Base-by-base conservation (phyloP, 2,329 filamentous ascomycete species). In the Fusarium tuaranense region DNA sequence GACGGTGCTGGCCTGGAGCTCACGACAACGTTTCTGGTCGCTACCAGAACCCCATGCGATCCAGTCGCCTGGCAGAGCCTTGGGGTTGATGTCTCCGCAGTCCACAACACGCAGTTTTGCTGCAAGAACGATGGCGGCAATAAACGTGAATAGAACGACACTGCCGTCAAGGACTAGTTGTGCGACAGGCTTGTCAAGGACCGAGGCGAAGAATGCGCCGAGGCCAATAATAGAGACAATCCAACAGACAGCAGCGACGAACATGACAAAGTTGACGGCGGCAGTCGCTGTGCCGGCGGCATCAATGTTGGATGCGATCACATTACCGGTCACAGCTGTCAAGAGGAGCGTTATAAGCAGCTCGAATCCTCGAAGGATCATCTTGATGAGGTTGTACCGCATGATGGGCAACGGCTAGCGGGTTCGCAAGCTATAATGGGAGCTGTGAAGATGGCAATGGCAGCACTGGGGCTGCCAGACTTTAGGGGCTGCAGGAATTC, bases 1-100 rank as follows among this genome's bases (percentile, higher is more conserved):
- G 41, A 90, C 92, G 38, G 89, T 90, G 72, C 89, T 89, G 41
- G 93, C 93, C 85, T 95, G 93, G 18, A 94, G 89, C 84, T 94
- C 91, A 72, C 90, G 91, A 84, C 94, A 95, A 74, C 92, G 89
- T 85, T 92, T 91, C 80, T 86, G 82, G 69, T 88, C 85, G 82
- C 92, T 81, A 71, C 74, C 70, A 55, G 91, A 91, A 67, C 92
- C 92, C 80, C 88, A 92, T 30, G 87, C 92, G 80, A 94, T 90
- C 84, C 87, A 88, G 82, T 88, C 88, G 77, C 76, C 48, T 34
- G 81, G 78, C 48, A 83, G 73, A 67, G 80, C 77, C 10, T 74
- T 60, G 10, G 78, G 71, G 48, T 81, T 58, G 63, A 86, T 80
- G 78, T 91, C 89, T 76, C 86, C 85, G 84, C 94, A 96, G 87